A percentile compares a stretch with the other conserved stretches of the same genome.
phyloP scores from a whole-genome alignment of 768 basidiomycete genomes.

The Gymnopilus junonius region DNA sequence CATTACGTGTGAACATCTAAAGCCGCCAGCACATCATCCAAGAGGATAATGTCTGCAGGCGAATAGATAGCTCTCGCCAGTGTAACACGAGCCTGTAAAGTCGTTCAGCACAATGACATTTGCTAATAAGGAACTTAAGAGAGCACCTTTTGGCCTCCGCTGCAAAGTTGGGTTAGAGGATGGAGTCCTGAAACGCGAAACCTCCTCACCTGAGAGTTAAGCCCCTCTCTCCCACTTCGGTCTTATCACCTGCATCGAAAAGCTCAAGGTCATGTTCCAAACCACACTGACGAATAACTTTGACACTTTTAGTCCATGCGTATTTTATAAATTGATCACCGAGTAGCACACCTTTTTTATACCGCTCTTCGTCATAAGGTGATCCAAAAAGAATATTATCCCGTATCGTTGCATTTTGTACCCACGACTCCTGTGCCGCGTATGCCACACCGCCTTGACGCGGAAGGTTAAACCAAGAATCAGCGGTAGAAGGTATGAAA shows the following conservation, averaged over 20 bases:
- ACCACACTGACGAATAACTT: constrained; percentile 70
- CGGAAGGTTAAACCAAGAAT: constrained; percentile 70
- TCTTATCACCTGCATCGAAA: constrained; percentile 65
- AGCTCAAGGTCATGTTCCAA: constrained; percentile 72
- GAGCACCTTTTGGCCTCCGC: constrained; percentile 46
- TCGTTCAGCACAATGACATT: constrained; percentile 15
- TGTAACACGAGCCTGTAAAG: constrained; percentile 43
- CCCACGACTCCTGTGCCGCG: constrained; percentile 83
- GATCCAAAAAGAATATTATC: constrained; percentile 84
- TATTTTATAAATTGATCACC: not conserved
- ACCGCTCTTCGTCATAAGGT: constrained; percentile 74
- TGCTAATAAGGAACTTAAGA: too few relatives aligned
- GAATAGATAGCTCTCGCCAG: constrained; percentile 55
- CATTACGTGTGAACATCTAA: constrained; percentile 46
- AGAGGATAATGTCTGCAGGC: constrained; percentile 60
- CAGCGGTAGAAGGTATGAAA: constrained; percentile 48
- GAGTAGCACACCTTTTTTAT: constrained; percentile 51
- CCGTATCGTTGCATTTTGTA: constrained; percentile 75
- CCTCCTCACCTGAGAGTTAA: constrained; percentile 44
- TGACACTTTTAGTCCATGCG: not conserved
- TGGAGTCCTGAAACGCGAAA: not conserved
- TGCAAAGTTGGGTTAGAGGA: constrained; percentile 26
- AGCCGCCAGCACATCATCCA: constrained; percentile 77
- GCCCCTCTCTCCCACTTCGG: constrained; percentile 74
- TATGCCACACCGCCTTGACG: constrained; percentile 70